Conservation (phyloP, 176 grass and related monocot species). For the Dendrocalamus sinicus region DNA sequence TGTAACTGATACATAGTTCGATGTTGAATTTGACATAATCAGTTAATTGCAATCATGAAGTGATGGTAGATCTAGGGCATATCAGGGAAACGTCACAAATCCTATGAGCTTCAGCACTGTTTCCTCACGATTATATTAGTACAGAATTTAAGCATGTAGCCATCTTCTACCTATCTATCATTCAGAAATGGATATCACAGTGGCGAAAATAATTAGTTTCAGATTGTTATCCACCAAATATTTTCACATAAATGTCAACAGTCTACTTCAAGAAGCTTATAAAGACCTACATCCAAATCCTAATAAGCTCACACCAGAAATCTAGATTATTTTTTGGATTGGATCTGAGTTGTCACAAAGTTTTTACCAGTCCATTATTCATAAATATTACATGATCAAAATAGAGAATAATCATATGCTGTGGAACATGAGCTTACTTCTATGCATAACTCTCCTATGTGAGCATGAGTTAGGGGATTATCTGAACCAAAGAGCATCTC, state of each 20-base stretch:
- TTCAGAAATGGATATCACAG: not conserved
- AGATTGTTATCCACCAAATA: slow-evolving; percentile 9
- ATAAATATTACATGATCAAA: not conserved
- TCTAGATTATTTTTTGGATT: not conserved
- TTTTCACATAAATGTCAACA: slow-evolving; percentile 20
- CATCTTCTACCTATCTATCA: not conserved
- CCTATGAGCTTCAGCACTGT: not conserved
- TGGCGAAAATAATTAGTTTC: not conserved
- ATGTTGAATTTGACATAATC: not conserved
- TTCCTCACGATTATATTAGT: not conserved
- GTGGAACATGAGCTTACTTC: slow-evolving; percentile 44
- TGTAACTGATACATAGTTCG: slow-evolving; percentile 1
- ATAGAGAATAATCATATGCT: slow-evolving; percentile 2
- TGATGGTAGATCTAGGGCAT: not conserved
- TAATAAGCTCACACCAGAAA: not conserved
- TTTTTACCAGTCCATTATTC: not conserved
- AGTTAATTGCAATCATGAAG: not conserved
- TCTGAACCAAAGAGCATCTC: slow-evolving; percentile 39
- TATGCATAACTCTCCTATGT: slow-evolving; percentile 32
- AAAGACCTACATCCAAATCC: not conserved
- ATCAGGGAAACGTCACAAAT: not conserved
- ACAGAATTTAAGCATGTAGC: not conserved
- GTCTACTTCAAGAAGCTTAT: slow-evolving; percentile 30
- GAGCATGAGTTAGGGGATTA: slow-evolving; percentile 16
- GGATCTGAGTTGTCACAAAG: slow-evolving; percentile 8